Conservation (phyloP, 2,329 filamentous ascomycete genomes). For the Triangularia verruculosa region DNA sequence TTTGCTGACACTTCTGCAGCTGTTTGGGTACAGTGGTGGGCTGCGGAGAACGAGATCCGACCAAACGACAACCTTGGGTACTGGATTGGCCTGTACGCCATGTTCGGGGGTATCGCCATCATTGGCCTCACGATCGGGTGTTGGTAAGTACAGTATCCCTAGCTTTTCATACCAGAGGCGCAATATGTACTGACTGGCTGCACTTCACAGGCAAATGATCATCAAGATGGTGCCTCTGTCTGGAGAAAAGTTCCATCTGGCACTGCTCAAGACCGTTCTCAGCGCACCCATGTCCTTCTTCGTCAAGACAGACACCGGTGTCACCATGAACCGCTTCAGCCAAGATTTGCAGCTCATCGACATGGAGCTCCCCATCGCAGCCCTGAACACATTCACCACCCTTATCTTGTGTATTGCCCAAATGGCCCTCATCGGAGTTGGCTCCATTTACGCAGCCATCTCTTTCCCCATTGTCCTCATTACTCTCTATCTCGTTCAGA, state of each 20-base stretch:
- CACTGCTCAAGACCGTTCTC: constrained; percentile 30
- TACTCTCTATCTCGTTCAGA: constrained; percentile 39
- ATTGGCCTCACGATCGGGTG: constrained; percentile 26
- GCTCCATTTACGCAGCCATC: constrained; percentile 43
- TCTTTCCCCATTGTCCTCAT: constrained; percentile 42
- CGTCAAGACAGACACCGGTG: constrained; percentile 34
- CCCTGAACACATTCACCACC: constrained; percentile 29
- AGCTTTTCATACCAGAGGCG: too few species aligned
- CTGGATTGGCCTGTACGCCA: constrained; percentile 38
- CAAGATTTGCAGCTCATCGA: constrained; percentile 34
- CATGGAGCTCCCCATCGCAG: constrained; percentile 30
- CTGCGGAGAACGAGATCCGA: constrained; percentile 38
- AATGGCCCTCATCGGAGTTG: constrained; percentile 43
- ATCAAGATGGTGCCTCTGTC: constrained; percentile 33
- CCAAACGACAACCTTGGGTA: constrained; percentile 38
- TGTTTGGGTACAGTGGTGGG: constrained; percentile 50
- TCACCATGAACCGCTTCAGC: constrained; percentile 36
- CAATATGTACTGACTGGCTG: background rate
- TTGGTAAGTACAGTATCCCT: constrained; percentile 28
- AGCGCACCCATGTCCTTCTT: constrained; percentile 36
- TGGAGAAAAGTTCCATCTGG: constrained; percentile 31
- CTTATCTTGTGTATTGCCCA: constrained; percentile 38
- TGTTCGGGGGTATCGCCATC: constrained; percentile 28
- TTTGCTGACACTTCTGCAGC: constrained; percentile 23
- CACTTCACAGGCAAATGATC: constrained; percentile 33